Evolutionary conservation across 2,329 filamentous ascomycete genomes (phyloP).

Genomic region (Diaporthe vaccinii): DNA sequence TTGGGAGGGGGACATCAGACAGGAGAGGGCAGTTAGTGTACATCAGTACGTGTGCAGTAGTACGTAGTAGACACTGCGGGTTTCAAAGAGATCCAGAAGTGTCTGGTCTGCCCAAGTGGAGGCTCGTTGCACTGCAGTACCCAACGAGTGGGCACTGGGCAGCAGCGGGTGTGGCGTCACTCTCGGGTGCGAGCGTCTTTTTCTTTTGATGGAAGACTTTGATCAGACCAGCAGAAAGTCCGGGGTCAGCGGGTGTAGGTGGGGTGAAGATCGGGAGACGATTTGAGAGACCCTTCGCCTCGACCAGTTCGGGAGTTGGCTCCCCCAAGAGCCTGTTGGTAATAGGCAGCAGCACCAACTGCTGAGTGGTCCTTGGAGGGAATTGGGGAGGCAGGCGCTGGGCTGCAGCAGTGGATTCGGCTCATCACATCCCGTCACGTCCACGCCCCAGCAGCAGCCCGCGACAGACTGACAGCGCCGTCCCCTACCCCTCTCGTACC

Average conservation of each 20-base stretch:
- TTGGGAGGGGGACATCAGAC: not conserved
- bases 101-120: conserved; percentile 11
- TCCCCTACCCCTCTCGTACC: not conserved
- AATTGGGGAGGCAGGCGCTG: not conserved
- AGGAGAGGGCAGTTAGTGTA: not conserved
- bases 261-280: not conserved
- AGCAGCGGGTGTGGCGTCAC: conserved; percentile 6
- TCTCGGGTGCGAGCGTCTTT: not conserved
- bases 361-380: not conserved
- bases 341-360: not conserved
- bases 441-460: not conserved
- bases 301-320: not conserved
- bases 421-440: not conserved
- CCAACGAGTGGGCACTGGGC: not conserved
- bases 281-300: not conserved
- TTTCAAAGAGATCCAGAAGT: conserved; percentile 1
- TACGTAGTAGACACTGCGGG: not conserved
- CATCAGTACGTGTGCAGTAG: not conserved
- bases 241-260: not conserved
- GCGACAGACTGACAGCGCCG: not conserved
- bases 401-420: not conserved
- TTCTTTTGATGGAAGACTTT: conserved; percentile 2
- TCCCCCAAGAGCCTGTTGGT: not conserved
- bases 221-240: not conserved
- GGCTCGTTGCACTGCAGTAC: not conserved